These are phyloP conservation scores for Clonostachys solani DNA, from an alignment of 2,329 filamentous ascomycete genomes.

Conservation along the genomic window DNA sequence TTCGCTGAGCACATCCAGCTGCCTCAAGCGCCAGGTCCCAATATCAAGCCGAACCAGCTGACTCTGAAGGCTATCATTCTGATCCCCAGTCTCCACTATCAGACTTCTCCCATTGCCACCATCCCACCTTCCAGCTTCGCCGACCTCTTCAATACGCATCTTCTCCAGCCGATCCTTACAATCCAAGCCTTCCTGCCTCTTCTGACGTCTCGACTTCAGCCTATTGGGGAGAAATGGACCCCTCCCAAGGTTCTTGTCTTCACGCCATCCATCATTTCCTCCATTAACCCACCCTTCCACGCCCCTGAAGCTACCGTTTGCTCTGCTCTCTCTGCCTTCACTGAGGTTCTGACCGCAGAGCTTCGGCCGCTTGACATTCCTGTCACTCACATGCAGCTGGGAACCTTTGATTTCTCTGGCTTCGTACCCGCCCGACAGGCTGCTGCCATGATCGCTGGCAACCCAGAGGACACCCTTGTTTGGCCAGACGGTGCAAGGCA, in stretches of 20 bases:
- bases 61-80: conserved; percentile 76
- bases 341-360: conserved; percentile 75
- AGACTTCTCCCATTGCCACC: conserved; percentile 79
- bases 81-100: conserved; percentile 77
- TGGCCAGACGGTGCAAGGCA: conserved; percentile 61
- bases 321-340: conserved; percentile 82
- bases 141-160: conserved; percentile 86
- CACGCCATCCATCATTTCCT: conserved; percentile 76
- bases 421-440: conserved; percentile 44
- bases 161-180: conserved; percentile 84
- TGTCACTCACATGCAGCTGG: conserved; percentile 84
- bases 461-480: conserved; percentile 43
- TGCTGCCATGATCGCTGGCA: conserved; percentile 20
- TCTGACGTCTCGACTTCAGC: conserved; percentile 57
- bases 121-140: conserved; percentile 81
- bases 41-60: conserved; percentile 71
- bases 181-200: conserved; percentile 87
- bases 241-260: conserved; percentile 71
- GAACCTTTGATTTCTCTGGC: conserved; percentile 80
- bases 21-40: conserved; percentile 71
- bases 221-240: conserved; percentile 41
- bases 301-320: conserved; percentile 83
- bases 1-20: conserved; percentile 69
- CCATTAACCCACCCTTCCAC: conserved; percentile 75
- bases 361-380: conserved; percentile 70